phyloP scores from a whole-genome alignment of 495 filamentous ascomycete species.

The Penicillium paradoxum region DNA sequence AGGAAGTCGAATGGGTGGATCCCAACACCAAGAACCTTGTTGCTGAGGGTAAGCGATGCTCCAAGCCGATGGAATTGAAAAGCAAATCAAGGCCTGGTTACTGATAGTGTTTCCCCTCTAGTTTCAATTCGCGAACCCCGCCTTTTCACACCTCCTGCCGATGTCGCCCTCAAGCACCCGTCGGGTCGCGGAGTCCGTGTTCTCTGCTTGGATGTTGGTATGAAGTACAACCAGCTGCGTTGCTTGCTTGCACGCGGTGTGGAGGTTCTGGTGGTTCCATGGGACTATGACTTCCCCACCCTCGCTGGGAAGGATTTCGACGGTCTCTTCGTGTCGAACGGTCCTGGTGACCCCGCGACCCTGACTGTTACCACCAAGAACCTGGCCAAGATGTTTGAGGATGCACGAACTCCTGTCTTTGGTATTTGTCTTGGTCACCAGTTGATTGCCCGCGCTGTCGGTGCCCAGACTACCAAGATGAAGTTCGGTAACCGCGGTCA shows the following conservation, averaged over 20 bases:
- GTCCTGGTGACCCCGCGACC: conserved; percentile 89
- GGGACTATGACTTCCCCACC: conserved; percentile 83
- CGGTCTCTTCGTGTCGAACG: conserved; percentile 95
- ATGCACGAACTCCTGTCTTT: conserved; percentile 81
- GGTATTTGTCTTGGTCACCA: conserved; percentile 97
- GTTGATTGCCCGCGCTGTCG: conserved; percentile 83
- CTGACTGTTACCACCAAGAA: conserved; percentile 70
- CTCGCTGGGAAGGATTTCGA: conserved; percentile 79
- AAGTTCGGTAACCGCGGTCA: conserved; percentile 98
- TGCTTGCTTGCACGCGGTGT: conserved; percentile 89
- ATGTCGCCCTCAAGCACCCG: conserved; percentile 69
- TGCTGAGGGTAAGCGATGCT: conserved; percentile 69
- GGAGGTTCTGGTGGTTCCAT: conserved; percentile 90
- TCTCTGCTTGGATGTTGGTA: conserved; percentile 88
- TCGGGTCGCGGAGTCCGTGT: conserved; percentile 81
- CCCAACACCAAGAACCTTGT: conserved; percentile 91
- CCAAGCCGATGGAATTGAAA: not conserved
- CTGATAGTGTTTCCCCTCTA: conserved; percentile 29
- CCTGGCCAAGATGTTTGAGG: conserved; percentile 64
- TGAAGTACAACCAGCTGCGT: conserved; percentile 95
- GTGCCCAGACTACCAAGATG: conserved; percentile 87
- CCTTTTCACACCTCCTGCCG: conserved; percentile 67
- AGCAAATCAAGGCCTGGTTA: not conserved
- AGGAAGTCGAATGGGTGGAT: conserved; percentile 79
- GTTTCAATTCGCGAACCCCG: conserved; percentile 82